phyloP scores from a whole-genome alignment of 805 yeast genomes.

The Nakazawaea wickerhamii region DNA sequence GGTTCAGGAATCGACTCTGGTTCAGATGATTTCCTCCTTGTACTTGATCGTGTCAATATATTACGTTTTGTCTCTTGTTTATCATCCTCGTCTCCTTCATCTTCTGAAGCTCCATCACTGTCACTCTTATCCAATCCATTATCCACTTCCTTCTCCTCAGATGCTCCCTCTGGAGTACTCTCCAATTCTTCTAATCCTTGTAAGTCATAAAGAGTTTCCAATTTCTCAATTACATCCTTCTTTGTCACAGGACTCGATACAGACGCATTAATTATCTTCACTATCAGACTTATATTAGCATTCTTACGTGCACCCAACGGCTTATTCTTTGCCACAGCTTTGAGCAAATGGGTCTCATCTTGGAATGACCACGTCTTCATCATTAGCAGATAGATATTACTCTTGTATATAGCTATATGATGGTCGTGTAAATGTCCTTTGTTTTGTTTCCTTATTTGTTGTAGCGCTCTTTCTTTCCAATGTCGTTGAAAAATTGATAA shows the following conservation, averaged over 20 bases:
- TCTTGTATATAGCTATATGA: not conserved
- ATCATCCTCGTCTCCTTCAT: constrained; percentile 13
- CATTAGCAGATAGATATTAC: constrained; percentile 1
- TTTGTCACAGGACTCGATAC: constrained; percentile 30
- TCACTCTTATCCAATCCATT: constrained; percentile 12
- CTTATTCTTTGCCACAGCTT: constrained; percentile 57
- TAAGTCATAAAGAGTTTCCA: constrained; percentile 49
- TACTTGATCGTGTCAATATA: constrained; percentile 9
- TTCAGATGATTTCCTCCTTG: constrained; percentile 7
- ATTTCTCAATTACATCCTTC: constrained; percentile 52
- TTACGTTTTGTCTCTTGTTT: constrained; percentile 11
- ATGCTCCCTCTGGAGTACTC: constrained; percentile 20
- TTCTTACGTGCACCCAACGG: constrained; percentile 57
- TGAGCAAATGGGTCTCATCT: constrained; percentile 57
- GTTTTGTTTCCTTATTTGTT: not conserved
- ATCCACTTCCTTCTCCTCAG: constrained; percentile 11
- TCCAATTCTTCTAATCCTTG: constrained; percentile 54
- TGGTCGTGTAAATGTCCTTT: constrained; percentile 6
- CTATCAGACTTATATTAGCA: constrained; percentile 35
- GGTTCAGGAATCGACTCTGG: not conserved
- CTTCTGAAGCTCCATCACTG: constrained; percentile 11
- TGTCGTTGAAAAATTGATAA: constrained; percentile 6
- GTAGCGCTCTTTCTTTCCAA: not conserved
- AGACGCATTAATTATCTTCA: constrained; percentile 21
- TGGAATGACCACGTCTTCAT: constrained; percentile 46